A percentile compares a stretch with the other conserved stretches of the same genome.
phyloP scores from a whole-genome alignment of 169 alveolate genomes.

The Plasmodium vinckei region DNA sequence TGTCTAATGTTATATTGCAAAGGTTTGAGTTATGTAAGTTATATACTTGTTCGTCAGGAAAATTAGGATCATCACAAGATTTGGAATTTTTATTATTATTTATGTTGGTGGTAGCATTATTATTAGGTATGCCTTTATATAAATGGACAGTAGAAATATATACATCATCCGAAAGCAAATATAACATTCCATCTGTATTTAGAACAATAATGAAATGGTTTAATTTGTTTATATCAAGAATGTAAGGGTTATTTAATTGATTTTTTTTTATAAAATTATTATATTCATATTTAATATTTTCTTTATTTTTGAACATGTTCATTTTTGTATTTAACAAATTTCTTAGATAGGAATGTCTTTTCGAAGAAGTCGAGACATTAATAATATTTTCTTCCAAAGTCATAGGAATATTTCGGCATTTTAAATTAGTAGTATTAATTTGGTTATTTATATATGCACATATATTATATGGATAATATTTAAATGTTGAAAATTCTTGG shows the following conservation, averaged over 20 bases:
- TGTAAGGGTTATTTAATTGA: background rate
- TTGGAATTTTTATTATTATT: too few relatives aligned
- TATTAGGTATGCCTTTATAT: background rate
- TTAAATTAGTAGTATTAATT: constrained; percentile 56
- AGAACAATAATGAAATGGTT: constrained; percentile 56
- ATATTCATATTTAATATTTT: constrained; percentile 3
- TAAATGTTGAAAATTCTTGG: constrained; percentile 20
- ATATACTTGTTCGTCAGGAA: constrained; percentile 20
- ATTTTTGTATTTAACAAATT: constrained; percentile 11
- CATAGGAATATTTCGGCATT: background rate
- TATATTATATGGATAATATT: constrained; percentile 55
- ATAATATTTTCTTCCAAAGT: constrained; percentile 10
- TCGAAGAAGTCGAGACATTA: constrained; percentile 32
- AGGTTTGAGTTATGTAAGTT: constrained; percentile 43
- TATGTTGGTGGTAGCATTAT: background rate
- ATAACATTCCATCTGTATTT: constrained; percentile 57
- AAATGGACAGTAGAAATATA: constrained; percentile 50
- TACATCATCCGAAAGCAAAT: constrained; percentile 55
- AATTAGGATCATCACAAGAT: too few relatives aligned
- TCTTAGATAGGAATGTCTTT: constrained; percentile 3
- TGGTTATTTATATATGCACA: constrained; percentile 55
- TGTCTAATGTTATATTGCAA: constrained; percentile 57
- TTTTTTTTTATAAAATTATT: background rate
- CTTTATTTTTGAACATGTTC: constrained; percentile 19
- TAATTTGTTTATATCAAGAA: constrained; percentile 50